These are phyloP conservation scores for Stachybotrys chartarum DNA, from an alignment of 2,329 filamentous ascomycete genomes.

Conservation along the genomic window DNA sequence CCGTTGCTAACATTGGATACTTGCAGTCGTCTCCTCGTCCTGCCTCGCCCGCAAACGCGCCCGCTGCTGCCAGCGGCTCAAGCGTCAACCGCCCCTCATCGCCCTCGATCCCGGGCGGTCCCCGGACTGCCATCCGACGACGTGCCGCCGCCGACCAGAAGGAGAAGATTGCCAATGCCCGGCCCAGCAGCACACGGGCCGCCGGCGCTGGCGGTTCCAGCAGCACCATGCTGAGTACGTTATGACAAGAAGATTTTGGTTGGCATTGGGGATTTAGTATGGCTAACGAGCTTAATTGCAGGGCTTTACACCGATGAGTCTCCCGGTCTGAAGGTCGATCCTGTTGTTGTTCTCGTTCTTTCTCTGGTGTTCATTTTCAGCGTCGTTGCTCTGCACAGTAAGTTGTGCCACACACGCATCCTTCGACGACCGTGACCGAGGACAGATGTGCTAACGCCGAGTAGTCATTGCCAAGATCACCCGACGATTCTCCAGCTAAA, in stretches of 20 bases:
- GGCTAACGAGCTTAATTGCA: background rate
- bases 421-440: background rate
- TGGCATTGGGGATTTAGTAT: background rate
- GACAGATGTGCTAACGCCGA: conserved; percentile 10
- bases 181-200: conserved; percentile 85
- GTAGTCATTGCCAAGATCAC: conserved; percentile 93
- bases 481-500: conserved; percentile 70
- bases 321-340: conserved; percentile 94
- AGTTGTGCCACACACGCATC: conserved; percentile 19
- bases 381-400: conserved; percentile 95
- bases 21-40: conserved; percentile 52
- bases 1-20: background rate
- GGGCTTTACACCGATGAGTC: conserved; percentile 91
- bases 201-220: conserved; percentile 93
- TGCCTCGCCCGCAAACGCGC: conserved; percentile 50
- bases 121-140: conserved; percentile 90
- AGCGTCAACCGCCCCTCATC: conserved; percentile 74
- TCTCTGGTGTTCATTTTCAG: conserved; percentile 98
- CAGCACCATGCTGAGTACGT: conserved; percentile 95
- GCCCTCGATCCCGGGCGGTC: conserved; percentile 83
- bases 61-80: conserved; percentile 57
- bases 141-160: conserved; percentile 95
- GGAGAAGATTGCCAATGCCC: conserved; percentile 90
- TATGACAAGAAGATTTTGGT: background rate
- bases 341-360: conserved; percentile 91